Conservation (phyloP, 78 protist species). For the Abeoforma whisleri region DNA sequence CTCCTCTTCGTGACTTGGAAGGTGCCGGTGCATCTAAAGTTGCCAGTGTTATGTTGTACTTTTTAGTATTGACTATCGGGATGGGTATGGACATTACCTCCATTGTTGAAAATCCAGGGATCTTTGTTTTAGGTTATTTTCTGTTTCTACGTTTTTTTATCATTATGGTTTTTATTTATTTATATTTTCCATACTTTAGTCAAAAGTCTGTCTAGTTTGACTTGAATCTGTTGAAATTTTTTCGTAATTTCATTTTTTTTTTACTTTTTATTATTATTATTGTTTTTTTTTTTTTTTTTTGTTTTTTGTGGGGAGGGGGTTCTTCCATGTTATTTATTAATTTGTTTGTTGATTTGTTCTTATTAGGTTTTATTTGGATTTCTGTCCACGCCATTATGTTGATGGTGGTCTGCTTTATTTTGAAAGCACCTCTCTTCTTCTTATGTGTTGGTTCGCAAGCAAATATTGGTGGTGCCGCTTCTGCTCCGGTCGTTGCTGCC, state of each 20-base stretch:
- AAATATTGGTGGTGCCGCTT: conserved; percentile 18
- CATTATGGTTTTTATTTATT: too few relatives aligned
- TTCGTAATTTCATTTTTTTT: too few relatives aligned
- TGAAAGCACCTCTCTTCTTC: conserved; percentile 10
- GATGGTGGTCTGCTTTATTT: background rate
- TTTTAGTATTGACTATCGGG: conserved; percentile 7
- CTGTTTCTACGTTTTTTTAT: too few relatives aligned
- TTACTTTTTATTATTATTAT: too few relatives aligned
- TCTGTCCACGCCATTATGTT: background rate
- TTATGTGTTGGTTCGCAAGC: background rate
- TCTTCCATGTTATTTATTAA: too few relatives aligned
- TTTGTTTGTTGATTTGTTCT: too few relatives aligned
- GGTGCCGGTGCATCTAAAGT: conserved; percentile 17
- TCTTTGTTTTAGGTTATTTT: conserved; percentile 2
- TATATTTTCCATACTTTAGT: too few relatives aligned
- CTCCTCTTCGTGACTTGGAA: background rate
- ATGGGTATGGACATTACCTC: conserved; percentile 22
- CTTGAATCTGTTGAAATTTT: too few relatives aligned
- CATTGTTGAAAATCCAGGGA: conserved; percentile 12
- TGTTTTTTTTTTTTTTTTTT: too few relatives aligned
- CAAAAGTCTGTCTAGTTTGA: too few relatives aligned
- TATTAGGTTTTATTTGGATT: conserved; percentile 23
- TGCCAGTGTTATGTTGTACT: background rate
- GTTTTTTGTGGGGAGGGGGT: too few relatives aligned
- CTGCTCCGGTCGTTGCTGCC: conserved; percentile 3